A percentile compares a stretch with the other conserved stretches of the same genome.
phyloP scores from a whole-genome alignment of 2,329 filamentous ascomycete species.

The Sclerotinia spermophila region DNA sequence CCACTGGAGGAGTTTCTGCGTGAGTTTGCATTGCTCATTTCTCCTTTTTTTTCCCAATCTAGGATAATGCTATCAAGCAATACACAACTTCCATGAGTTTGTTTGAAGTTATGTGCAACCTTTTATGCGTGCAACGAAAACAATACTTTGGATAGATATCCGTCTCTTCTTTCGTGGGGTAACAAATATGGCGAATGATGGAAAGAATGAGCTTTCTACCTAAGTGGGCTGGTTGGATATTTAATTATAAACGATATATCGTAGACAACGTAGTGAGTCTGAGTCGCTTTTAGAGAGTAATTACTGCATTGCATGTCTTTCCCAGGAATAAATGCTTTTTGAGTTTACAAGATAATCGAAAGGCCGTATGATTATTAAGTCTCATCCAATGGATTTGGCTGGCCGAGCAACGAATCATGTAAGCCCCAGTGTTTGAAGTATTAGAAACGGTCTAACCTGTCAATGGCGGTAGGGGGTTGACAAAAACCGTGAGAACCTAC shows the following conservation, averaged over 20 bases:
- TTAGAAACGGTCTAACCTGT: not conserved
- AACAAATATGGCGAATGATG: not conserved
- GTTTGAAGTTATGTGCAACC: conserved; percentile 8
- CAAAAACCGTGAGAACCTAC: no score
- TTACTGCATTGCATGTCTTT: not conserved
- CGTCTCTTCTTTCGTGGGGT: not conserved
- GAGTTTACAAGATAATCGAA: conserved; percentile 1
- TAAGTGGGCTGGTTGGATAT: not conserved
- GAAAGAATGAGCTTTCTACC: not conserved
- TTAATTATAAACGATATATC: not conserved
- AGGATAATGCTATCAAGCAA: conserved; percentile 17
- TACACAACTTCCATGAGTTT: conserved; percentile 15
- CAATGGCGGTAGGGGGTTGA: not conserved
- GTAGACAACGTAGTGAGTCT: not conserved
- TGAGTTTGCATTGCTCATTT: conserved; percentile 28
- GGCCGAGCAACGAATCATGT: conserved; percentile 5
- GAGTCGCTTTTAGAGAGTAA: not conserved
- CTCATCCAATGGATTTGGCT: conserved; percentile 5
- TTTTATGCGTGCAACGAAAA: conserved; percentile 15
- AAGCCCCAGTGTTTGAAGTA: not conserved
- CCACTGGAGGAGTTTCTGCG: conserved; percentile 21
- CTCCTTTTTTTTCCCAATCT: conserved; percentile 20
- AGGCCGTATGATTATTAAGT: not conserved
- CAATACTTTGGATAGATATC: not conserved
- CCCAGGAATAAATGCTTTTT: not conserved